Evolutionary conservation across 306 rosid genomes (phyloP).

Genomic region (Cucurbita argyrosperma): DNA sequence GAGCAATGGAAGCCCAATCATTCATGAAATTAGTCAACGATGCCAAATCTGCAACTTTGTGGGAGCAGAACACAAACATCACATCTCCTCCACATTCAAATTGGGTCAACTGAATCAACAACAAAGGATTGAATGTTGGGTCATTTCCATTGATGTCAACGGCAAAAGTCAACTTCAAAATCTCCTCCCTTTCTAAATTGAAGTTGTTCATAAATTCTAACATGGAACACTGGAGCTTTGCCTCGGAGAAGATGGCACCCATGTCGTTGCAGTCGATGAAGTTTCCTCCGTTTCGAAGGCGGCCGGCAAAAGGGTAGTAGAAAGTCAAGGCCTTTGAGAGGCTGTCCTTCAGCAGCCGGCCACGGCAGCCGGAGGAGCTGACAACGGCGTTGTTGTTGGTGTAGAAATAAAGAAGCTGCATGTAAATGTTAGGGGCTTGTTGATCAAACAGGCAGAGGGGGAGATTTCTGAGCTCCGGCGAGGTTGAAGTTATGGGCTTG

Average conservation of each 20-base stretch:
- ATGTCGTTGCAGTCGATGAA: slow-evolving; percentile 18
- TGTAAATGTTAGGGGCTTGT: background rate
- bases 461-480: slow-evolving; percentile 14
- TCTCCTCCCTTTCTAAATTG: slow-evolving; percentile 1
- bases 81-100: slow-evolving; percentile 38
- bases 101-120: slow-evolving; percentile 28
- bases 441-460: slow-evolving; percentile 26
- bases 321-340: slow-evolving; percentile 22
- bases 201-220: slow-evolving; percentile 8
- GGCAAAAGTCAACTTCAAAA: background rate
- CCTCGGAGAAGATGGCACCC: slow-evolving; percentile 23
- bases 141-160: background rate
- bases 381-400: background rate
- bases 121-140: background rate
- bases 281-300: background rate
- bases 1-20: slow-evolving; percentile 29
- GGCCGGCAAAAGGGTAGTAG: slow-evolving; percentile 27
- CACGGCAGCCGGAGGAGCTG: no score
- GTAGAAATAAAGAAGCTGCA: slow-evolving; percentile 34
- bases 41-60: slow-evolving; percentile 28
- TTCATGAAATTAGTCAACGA: slow-evolving; percentile 24
- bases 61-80: slow-evolving; percentile 26
- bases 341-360: slow-evolving; percentile 26
- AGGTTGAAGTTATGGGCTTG: slow-evolving; percentile 35
- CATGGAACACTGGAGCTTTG: slow-evolving; percentile 8